A percentile compares a stretch with the other conserved stretches of the same genome.
These are phyloP conservation scores for Ceratobasidium sp. DNA, from an alignment of 1,284 basidiomycete genomes.

Conservation along the genomic window DNA sequence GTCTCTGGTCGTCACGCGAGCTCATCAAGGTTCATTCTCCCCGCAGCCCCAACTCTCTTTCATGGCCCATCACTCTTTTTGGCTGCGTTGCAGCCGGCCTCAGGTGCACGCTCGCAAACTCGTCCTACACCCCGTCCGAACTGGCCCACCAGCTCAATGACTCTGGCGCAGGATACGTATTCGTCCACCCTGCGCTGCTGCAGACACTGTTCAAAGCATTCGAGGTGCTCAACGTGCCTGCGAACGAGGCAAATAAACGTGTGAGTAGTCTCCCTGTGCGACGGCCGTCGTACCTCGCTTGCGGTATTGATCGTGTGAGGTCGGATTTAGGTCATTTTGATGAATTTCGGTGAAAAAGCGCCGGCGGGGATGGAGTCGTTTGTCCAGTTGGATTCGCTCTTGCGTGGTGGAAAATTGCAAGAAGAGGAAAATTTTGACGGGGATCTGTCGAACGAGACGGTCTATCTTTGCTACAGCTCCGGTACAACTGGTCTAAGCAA, in stretches of 20 bases:
- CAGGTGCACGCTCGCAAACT: slow-evolving; percentile 62
- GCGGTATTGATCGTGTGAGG: background rate
- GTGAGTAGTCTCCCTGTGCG: slow-evolving; percentile 58
- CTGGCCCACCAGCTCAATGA: slow-evolving; percentile 65
- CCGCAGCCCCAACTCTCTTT: slow-evolving; percentile 64
- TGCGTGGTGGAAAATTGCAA: slow-evolving; percentile 60
- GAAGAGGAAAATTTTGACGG: slow-evolving; percentile 65
- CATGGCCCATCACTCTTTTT: slow-evolving; percentile 70
- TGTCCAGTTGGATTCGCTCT: slow-evolving; percentile 58
- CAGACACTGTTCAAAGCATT: slow-evolving; percentile 61
- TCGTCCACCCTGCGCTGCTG: slow-evolving; percentile 65
- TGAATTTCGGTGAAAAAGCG: slow-evolving; percentile 26
- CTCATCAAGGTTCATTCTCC: background rate
- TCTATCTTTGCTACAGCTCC: slow-evolving; percentile 73
- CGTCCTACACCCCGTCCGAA: slow-evolving; percentile 60
- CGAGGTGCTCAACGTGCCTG: slow-evolving; percentile 56
- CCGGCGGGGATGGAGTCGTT: slow-evolving; percentile 49
- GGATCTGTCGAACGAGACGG: slow-evolving; percentile 61
- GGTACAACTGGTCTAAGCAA: slow-evolving; percentile 73
- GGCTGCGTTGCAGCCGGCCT: slow-evolving; percentile 67
- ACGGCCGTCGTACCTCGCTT: background rate
- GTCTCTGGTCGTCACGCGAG: background rate
- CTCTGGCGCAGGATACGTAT: slow-evolving; percentile 64
- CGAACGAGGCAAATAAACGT: slow-evolving; percentile 59
- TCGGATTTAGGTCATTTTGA: slow-evolving; percentile 33